Evolutionary conservation across 2,329 filamentous ascomycete genomes (phyloP).

Genomic region (Venturia oleaginea): DNA sequence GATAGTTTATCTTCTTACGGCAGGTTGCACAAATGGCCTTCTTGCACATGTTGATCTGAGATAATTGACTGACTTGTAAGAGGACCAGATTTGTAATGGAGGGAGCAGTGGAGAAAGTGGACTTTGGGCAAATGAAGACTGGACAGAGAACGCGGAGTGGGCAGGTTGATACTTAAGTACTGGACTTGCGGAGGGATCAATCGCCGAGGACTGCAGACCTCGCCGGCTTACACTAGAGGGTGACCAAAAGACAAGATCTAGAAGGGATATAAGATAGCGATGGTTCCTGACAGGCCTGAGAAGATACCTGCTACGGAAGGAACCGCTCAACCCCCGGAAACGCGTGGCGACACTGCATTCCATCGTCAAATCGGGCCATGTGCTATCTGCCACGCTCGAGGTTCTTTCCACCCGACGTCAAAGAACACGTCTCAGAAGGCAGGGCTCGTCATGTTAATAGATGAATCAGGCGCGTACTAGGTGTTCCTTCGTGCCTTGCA

Average conservation of each 20-base stretch:
- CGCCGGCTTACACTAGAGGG: not conserved
- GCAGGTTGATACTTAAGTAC: not conserved
- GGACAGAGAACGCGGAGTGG: not conserved
- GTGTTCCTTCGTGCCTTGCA: not conserved
- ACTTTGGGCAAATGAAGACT: not conserved
- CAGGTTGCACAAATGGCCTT: conserved; percentile 54
- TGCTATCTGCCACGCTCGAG: not conserved
- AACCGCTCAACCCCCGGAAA: not conserved
- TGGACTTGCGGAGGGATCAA: not conserved
- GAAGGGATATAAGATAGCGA: not conserved
- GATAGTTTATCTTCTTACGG: conserved; percentile 39
- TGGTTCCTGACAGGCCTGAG: not conserved
- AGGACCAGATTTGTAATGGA: not conserved
- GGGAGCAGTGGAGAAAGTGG: not conserved
- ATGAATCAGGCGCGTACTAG: not conserved
- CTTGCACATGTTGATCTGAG: conserved; percentile 48
- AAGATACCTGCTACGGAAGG: not conserved
- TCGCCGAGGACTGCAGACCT: conserved; percentile 3
- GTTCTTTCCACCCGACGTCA: not conserved
- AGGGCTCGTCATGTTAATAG: not conserved
- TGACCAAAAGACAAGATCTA: not conserved
- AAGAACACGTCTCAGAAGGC: not conserved
- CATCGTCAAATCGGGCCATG: not conserved
- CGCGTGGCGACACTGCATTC: not conserved
- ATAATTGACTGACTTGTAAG: not conserved